Evolutionary conservation across 208 protist species (phyloP).

Genomic region (Crithidia thermophila): DNA sequence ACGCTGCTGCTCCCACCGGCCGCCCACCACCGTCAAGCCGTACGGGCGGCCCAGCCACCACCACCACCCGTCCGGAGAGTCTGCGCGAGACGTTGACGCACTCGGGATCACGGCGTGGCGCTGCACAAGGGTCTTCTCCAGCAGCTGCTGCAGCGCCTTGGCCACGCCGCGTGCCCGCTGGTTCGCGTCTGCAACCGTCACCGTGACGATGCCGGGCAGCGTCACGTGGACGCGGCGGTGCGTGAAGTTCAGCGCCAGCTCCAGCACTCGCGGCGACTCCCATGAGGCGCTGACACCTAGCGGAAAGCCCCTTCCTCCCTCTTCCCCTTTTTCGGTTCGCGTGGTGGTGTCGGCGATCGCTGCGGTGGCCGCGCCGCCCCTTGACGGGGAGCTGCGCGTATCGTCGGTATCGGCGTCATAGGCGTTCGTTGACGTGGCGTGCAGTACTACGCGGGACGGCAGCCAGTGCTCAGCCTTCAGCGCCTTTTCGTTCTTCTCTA

Average conservation of each 20-base stretch:
- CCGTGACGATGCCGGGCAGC: slow-evolving; percentile 13
- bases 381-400: too few relatives aligned
- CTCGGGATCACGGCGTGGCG: slow-evolving; percentile 2
- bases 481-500: too few relatives aligned
- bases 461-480: too few relatives aligned
- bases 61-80: slow-evolving; percentile 4
- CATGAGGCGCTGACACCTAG: background rate
- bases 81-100: background rate
- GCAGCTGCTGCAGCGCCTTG: slow-evolving; percentile 18
- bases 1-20: slow-evolving; percentile 36
- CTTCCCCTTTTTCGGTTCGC: background rate
- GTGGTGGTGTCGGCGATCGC: too few relatives aligned
- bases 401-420: background rate
- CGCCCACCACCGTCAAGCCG: slow-evolving; percentile 29
- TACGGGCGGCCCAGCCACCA: slow-evolving; percentile 31
- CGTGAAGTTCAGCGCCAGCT: background rate
- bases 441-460: background rate
- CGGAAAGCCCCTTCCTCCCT: background rate
- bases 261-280: slow-evolving; percentile 17
- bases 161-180: slow-evolving; percentile 7
- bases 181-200: slow-evolving; percentile 4
- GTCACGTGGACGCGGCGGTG: slow-evolving; percentile 8
- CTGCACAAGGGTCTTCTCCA: slow-evolving; percentile 19
- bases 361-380: too few relatives aligned
- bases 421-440: background rate